These are phyloP conservation scores for Nematodospora valgi DNA, from an alignment of 805 yeast genomes.

Conservation along the genomic window DNA sequence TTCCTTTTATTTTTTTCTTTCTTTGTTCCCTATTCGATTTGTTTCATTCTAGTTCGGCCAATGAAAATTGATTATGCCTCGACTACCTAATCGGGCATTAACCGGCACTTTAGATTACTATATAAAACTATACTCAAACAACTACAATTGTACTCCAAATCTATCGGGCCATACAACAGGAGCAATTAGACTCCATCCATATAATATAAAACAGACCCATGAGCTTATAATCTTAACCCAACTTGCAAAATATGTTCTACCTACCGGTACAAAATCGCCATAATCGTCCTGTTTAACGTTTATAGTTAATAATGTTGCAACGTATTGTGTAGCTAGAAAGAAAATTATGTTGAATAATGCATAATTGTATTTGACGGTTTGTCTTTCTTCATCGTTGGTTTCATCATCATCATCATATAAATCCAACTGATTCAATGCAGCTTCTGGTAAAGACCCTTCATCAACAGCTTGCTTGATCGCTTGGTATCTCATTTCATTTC, in stretches of 20 bases:
- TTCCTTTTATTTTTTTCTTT: conserved; percentile 5
- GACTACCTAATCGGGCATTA: conserved; percentile 23
- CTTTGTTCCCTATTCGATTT: neutral
- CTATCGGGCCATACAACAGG: conserved; percentile 90
- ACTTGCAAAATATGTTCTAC: conserved; percentile 90
- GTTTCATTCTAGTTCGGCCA: conserved; percentile 4
- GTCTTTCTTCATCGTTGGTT: conserved; percentile 52
- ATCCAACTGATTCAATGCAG: conserved; percentile 79
- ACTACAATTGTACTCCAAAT: conserved; percentile 45
- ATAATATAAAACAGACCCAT: conserved; percentile 84
- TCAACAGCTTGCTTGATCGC: conserved; percentile 94
- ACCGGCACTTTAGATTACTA: neutral
- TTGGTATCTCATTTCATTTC: conserved; percentile 76
- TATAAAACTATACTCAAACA: neutral
- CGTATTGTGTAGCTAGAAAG: conserved; percentile 94
- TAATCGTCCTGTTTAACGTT: conserved; percentile 80
- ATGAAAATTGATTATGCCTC: conserved; percentile 13
- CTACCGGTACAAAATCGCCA: conserved; percentile 94
- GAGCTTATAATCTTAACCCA: conserved; percentile 93
- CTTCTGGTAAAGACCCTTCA: conserved; percentile 90
- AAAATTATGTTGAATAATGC: conserved; percentile 86
- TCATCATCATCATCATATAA: conserved; percentile 46
- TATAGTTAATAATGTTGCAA: conserved; percentile 88
- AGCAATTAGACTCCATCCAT: conserved; percentile 88
- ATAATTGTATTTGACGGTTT: conserved; percentile 76